Base-by-base conservation (phyloP, 2,329 filamentous ascomycete genomes). In the Chrysoporthe austroafricana region DNA sequence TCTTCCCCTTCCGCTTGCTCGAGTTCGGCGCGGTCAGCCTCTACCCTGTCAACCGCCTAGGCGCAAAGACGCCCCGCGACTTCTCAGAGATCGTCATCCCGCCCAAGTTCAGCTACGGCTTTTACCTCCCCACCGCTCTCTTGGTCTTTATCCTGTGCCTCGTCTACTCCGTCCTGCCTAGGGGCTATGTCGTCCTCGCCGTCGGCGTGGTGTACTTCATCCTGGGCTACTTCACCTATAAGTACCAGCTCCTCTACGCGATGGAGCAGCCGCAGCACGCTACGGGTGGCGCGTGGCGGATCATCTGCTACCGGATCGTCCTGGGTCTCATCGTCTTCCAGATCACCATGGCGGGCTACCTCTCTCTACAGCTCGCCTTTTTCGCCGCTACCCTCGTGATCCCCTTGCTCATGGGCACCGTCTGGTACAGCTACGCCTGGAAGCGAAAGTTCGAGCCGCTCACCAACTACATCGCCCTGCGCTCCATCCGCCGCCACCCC, bases 221-320 rank as follows among this genome's bases (percentile, higher is more conserved):
- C 26, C 86, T 97, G 16, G 94, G 94, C 26, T 91, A 93, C 77
- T 95, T 95, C 76, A 92, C 93, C 43, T 96, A 97, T 86, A 97
- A 97, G 78, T 99, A 99, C 79, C 96, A 99, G 81, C 84, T 99
- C 4, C 85, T 99, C 4, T 99, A 99, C 78, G 94, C 96, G 43
- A 99, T 99, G 96, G 94, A 98, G 74, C 95, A 98, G 77, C 92
- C 93, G 18, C 93, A 96, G 75, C 94, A 97, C 76, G 93, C 94
- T 18, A 98, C 95, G 0, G 96, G 96, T 26, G 90, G 91, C 70
- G 94, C 94, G 4, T 99, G 96, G 96, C 91, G 92, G 61, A 97
- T 99, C 86, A 97, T 99, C 70, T 97, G 94, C 79, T 93, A 96
- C 75, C 92, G 96, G 46, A 86, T 97, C 68, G 88, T 98, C 66